A percentile compares a stretch with the other conserved stretches of the same genome.
Evolutionary conservation across 768 basidiomycete genomes (phyloP).

Genomic region (Kondoa malvinella): DNA sequence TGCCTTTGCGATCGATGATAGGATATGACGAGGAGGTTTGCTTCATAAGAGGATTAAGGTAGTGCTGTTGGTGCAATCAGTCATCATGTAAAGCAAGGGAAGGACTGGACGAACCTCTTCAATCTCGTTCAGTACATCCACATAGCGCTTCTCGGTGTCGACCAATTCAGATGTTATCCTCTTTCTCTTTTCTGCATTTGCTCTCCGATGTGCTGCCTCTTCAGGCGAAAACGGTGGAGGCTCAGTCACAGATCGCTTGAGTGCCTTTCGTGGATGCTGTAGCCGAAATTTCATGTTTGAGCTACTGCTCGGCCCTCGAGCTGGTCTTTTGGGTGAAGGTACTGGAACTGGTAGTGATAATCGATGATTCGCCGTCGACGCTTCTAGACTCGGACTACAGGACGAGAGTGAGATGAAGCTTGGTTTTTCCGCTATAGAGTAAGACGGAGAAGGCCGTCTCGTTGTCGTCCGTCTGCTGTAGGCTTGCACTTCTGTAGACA

Average conservation of each 20-base stretch:
- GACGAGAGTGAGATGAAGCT: neutral
- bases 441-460: neutral
- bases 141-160: conserved; percentile 24
- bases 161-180: conserved; percentile 22
- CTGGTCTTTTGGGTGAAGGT: neutral
- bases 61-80: conserved; percentile 10
- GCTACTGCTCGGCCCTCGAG: neutral
- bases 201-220: neutral
- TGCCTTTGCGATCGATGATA: conserved; percentile 18
- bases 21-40: conserved; percentile 5
- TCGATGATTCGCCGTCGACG: neutral
- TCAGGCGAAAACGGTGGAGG: neutral
- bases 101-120: conserved; percentile 16
- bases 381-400: neutral
- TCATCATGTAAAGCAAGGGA: neutral
- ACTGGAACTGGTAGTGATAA: conserved; percentile 7
- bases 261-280: conserved; percentile 1
- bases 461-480: neutral
- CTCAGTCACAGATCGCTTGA: conserved; percentile 2
- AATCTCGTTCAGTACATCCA: conserved; percentile 21
- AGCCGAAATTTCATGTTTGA: neutral
- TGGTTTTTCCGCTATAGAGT: neutral
- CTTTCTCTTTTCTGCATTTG: conserved; percentile 15
- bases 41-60: conserved; percentile 16
- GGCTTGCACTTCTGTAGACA: neutral